Conservation (phyloP, 208 protist species). For the Acanthamoeba royreba region DNA sequence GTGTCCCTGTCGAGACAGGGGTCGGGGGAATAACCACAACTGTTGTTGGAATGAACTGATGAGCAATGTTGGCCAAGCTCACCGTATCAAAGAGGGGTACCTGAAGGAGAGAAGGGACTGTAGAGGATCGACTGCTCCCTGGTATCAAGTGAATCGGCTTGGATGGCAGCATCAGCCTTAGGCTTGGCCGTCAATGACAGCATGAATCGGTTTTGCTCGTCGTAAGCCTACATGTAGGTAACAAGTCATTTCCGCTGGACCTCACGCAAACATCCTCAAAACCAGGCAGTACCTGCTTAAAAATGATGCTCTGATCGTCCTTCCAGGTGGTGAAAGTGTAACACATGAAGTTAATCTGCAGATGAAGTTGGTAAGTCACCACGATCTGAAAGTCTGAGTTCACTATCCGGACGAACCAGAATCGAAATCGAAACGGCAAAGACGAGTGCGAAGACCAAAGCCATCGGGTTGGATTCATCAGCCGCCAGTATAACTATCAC, state of each 20-base stretch:
- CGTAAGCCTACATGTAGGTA: neutral
- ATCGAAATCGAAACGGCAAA: too few relatives aligned
- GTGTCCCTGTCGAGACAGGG: too few relatives aligned
- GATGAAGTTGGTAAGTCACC: too few relatives aligned
- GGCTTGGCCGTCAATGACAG: conserved; percentile 7
- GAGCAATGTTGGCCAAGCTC: too few relatives aligned
- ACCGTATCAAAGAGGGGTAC: too few relatives aligned
- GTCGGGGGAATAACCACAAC: too few relatives aligned
- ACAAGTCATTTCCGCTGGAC: too few relatives aligned
- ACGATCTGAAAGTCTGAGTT: too few relatives aligned
- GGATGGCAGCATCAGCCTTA: conserved; percentile 16
- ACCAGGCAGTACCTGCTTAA: neutral
- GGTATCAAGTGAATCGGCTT: neutral
- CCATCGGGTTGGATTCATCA: neutral
- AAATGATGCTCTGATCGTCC: conserved; percentile 1
- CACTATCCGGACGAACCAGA: too few relatives aligned
- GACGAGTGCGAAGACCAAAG: neutral
- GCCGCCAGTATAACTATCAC: neutral
- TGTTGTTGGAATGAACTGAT: too few relatives aligned
- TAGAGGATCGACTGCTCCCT: neutral
- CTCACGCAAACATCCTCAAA: too few relatives aligned
- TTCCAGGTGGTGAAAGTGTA: neutral
- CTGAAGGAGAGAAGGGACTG: neutral
- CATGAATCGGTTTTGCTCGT: neutral
- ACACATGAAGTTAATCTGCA: neutral